Evolutionary conservation across 352 stramenopile genomes (phyloP).

Genomic region (Pythium aphanidermatum): DNA sequence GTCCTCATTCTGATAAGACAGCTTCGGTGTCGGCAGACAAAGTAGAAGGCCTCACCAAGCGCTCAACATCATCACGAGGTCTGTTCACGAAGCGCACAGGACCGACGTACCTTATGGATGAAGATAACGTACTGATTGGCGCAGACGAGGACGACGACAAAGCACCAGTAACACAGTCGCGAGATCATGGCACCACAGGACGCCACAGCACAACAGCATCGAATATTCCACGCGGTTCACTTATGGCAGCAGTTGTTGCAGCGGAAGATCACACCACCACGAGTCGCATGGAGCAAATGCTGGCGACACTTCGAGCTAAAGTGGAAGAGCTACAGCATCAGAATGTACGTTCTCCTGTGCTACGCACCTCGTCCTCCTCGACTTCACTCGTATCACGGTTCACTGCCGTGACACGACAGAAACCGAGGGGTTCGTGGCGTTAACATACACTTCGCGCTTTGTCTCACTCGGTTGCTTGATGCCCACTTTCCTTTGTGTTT

Average conservation of each 20-base stretch:
- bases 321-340: conserved; percentile 67
- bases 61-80: conserved; percentile 39
- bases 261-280: background rate
- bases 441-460: conserved; percentile 5
- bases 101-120: conserved; percentile 35
- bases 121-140: conserved; percentile 65
- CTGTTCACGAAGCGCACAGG: conserved; percentile 47
- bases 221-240: too few species aligned
- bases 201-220: background rate
- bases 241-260: too few species aligned
- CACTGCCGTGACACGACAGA: conserved; percentile 5
- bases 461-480: conserved; percentile 1
- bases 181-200: background rate
- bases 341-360: conserved; percentile 43
- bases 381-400: conserved; percentile 14
- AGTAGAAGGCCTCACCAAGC: conserved; percentile 14
- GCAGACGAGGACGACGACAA: conserved; percentile 33
- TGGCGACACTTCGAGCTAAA: conserved; percentile 44
- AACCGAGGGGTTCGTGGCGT: conserved; percentile 6
- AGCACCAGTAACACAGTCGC: conserved; percentile 14
- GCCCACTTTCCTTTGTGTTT: background rate
- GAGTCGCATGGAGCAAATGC: conserved; percentile 41
- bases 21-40: background rate
- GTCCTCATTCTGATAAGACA: too few species aligned
- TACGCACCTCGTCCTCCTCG: background rate